Evolutionary conservation across 345 rosid species (phyloP).

Genomic region (Syzygium aromaticum): DNA sequence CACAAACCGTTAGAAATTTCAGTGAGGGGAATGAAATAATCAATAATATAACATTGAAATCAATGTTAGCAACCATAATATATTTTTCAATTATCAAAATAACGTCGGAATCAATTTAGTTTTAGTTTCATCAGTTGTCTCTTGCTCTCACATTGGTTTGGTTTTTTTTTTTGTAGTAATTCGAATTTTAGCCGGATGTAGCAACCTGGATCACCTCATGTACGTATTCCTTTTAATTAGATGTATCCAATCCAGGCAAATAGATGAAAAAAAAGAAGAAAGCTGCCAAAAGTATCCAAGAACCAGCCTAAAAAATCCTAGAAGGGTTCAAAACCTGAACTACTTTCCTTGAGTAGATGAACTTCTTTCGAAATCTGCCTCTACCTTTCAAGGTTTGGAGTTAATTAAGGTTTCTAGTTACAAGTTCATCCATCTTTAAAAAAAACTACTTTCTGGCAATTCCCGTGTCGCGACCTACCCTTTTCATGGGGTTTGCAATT

Average conservation of each 20-base stretch:
- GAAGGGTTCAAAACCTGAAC: not conserved
- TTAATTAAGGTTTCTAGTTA: not conserved
- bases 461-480: not conserved
- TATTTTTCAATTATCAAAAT: not conserved
- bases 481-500: no score
- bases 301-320: not conserved
- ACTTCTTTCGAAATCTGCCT: not conserved
- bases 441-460: not conserved
- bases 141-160: not conserved
- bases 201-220: not conserved
- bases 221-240: not conserved
- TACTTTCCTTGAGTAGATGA: not conserved
- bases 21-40: not conserved
- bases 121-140: not conserved
- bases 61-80: not conserved
- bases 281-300: not conserved
- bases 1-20: not conserved
- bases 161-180: not conserved
- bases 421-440: not conserved
- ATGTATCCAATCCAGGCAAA: not conserved
- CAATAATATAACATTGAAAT: not conserved
- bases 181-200: not conserved
- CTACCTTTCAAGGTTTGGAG: not conserved
- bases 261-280: not conserved
- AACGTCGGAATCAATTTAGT: not conserved